A percentile compares a stretch with the other conserved stretches of the same genome.
Conservation (phyloP, 2,329 filamentous ascomycete genomes). For the Kalmusia sp. region DNA sequence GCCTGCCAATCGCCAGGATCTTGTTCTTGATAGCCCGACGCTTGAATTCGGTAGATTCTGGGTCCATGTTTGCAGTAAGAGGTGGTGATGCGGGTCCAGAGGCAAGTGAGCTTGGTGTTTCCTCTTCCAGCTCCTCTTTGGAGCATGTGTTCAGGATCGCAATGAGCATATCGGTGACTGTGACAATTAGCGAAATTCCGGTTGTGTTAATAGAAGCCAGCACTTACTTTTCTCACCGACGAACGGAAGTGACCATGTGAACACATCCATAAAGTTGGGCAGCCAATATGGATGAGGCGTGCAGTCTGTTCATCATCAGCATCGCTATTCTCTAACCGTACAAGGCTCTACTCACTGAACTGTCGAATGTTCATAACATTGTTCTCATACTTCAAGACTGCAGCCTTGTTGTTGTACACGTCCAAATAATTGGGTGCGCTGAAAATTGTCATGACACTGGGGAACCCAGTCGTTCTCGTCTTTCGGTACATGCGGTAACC, state of each 20-base stretch:
- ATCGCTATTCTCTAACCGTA: background rate
- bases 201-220: background rate
- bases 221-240: constrained; percentile 83
- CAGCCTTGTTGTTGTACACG: constrained; percentile 99
- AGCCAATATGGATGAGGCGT: constrained; percentile 99
- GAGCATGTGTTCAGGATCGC: constrained; percentile 98
- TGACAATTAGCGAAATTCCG: constrained; percentile 24
- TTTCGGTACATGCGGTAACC: constrained; percentile 99
- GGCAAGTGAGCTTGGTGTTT: constrained; percentile 75
- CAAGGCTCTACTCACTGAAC: constrained; percentile 65
- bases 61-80: constrained; percentile 66
- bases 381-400: constrained; percentile 98
- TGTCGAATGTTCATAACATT: constrained; percentile 99
- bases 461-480: constrained; percentile 96
- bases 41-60: constrained; percentile 91
- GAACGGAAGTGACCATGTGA: constrained; percentile 99
- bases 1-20: constrained; percentile 93
- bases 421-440: constrained; percentile 98
- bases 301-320: constrained; percentile 65
- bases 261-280: constrained; percentile 99
- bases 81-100: constrained; percentile 80
- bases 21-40: constrained; percentile 99
- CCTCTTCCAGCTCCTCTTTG: constrained; percentile 94
- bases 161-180: constrained; percentile 96
- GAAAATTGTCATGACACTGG: constrained; percentile 99